Evolutionary conservation across 2,329 filamentous ascomycete species (phyloP), one percentile per base, ranked within the genome.

Genomic region (Neofusicoccum kwambonambiense): DNA sequence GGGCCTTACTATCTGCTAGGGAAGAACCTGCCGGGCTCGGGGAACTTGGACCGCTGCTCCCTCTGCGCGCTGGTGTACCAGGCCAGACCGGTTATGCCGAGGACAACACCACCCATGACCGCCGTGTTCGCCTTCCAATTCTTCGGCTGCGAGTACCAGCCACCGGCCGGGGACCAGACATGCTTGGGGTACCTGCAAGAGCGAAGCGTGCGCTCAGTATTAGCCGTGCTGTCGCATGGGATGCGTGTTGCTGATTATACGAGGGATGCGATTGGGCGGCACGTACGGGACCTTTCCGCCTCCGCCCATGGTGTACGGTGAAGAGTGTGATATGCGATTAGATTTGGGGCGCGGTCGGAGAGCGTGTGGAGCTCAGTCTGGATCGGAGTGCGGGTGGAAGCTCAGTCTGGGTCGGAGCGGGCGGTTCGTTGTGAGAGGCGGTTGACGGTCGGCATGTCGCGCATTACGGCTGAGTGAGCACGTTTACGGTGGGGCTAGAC

Each of bases 111-210:
- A 66, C 86, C 86, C 76, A 93, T 88, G 70, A 95, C 83, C 64
- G 89, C 84, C 4, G 95, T 99, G 84, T 99, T 99, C 74, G 83
- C 82, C 79, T 90, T 95, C 95, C 95, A 99, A 85, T 99, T 99
- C 71, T 86, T 84, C 62, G 95, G 95, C 78, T 96, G 94, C 63
- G 90, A 83, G 81, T 99, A 99, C 95, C 95, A 99, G 81, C 95
- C 95, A 86, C 95, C 95, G 70, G 94, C 85, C 68, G 95, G 95
- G 75, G 95, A 98, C 95, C 95, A 99, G 86, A 99, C 92, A 85
- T 99, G 94, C 86, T 97, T 97, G 79, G 93, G 93, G 82, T 97
- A 97, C 76, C 92, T 96, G 73, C 52, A n/a, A 31, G 54, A 49
- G 34, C 42, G 13, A 49, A 35, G 42, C 17, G 31, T 35, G 47